Evolutionary conservation across 805 yeast species (phyloP), one percentile per base, ranked within the genome.

Genomic region (Yarrowia yakushimensis): DNA sequence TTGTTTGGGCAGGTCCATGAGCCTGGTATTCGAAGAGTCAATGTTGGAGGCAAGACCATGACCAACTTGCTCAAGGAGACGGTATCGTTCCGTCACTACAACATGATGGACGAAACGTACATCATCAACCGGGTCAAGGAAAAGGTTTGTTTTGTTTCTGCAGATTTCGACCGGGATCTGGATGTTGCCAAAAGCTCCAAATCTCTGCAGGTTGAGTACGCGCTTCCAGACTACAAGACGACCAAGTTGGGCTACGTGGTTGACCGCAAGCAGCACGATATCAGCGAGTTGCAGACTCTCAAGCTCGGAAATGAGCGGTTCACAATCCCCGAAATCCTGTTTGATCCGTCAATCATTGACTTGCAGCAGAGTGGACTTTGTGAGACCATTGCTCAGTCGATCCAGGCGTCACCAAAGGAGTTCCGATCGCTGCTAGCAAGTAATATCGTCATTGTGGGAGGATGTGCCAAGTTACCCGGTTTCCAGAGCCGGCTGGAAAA

Each of bases 21-120:
- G 84, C 82, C 83, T 33, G 97, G 91, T 0, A 84, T 90, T 2
- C 82, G 83, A 65, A 85, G 89, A 65, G 74, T 92, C 60, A 93
- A 91, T 46, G 82, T 96, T 50, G 99, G 94, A 0, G 99, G 99
- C 0, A 81, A 89, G 63, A 78, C 89, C 55, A 74, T 94, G 60
- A 89, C 90, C 60, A 97, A 97, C 3, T 82, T 86, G 55, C 73
- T 96, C 60, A 80, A 91, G 66, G 98, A 94, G 70, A 79, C 89
- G 54, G 82, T 93, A 12, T 90, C 97, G 2, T 94, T 88, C 70
- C 79, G 97, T 61, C 94, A 94, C 76, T 94, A 92, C 72, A 93
- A 94, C 70, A 91, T 94, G 67, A 85, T 90, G 71, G 97, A 94
- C 65, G 99, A 96, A 73, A 86, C 96, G 0, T 78, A 88, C 2